A percentile compares a stretch with the other conserved stretches of the same genome.
phyloP scores from a whole-genome alignment of 352 stramenopile genomes.

The Globisporangium barbulae region DNA sequence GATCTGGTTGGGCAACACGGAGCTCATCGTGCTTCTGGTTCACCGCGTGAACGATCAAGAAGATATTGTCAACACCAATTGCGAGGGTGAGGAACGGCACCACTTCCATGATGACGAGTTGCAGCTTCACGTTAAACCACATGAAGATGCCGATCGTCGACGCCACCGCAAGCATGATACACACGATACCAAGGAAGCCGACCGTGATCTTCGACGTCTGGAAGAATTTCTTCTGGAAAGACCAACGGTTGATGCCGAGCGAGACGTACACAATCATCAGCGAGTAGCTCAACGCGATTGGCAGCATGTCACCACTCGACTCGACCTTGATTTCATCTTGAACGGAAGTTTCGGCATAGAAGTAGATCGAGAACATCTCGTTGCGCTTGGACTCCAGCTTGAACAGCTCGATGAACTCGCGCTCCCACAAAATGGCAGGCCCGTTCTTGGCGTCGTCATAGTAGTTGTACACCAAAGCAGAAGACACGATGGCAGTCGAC shows the following conservation, averaged over 20 bases:
- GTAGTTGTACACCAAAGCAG: slow-evolving; percentile 64
- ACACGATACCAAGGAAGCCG: slow-evolving; percentile 53
- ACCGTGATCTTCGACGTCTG: slow-evolving; percentile 53
- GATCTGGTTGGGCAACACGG: slow-evolving; percentile 24
- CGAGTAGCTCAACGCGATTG: slow-evolving; percentile 49
- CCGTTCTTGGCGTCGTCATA: slow-evolving; percentile 43
- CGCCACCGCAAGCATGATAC: slow-evolving; percentile 54
- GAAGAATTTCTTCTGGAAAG: slow-evolving; percentile 43
- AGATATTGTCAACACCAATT: slow-evolving; percentile 74
- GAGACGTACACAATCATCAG: slow-evolving; percentile 72
- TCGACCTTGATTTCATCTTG: slow-evolving; percentile 58
- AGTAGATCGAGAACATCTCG: slow-evolving; percentile 48
- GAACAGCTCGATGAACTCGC: slow-evolving; percentile 53
- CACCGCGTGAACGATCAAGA: slow-evolving; percentile 61
- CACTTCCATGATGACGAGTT: slow-evolving; percentile 72
- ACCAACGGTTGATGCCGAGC: slow-evolving; percentile 62
- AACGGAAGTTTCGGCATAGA: slow-evolving; percentile 57
- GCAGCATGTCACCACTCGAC: slow-evolving; percentile 44
- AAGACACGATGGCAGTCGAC: slow-evolving; percentile 42
- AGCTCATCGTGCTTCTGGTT: slow-evolving; percentile 43
- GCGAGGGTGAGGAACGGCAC: slow-evolving; percentile 64
- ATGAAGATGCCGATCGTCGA: slow-evolving; percentile 64
- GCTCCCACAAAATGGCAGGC: slow-evolving; percentile 51
- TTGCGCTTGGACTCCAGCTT: slow-evolving; percentile 39
- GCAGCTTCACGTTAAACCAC: slow-evolving; percentile 56